phyloP scores from a whole-genome alignment of 139 green algal genomes.

The Cymbomonas tetramitiformis region DNA sequence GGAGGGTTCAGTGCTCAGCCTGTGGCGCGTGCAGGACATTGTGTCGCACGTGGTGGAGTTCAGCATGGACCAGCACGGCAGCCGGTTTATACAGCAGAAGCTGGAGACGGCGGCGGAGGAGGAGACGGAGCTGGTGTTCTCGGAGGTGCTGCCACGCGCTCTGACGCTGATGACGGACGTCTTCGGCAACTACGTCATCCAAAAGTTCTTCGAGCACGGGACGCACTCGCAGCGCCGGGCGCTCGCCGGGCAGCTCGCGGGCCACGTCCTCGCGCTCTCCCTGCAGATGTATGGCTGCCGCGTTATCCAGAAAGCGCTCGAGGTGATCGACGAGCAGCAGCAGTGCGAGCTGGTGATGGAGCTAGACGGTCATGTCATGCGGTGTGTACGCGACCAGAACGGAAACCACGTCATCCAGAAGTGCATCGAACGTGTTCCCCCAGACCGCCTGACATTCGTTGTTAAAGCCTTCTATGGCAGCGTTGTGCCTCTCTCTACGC shows the following conservation, averaged over 20 bases:
- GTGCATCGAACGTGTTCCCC: slow-evolving; percentile 69
- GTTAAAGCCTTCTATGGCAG: slow-evolving; percentile 53
- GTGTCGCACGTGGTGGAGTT: slow-evolving; percentile 52
- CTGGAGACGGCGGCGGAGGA: slow-evolving; percentile 37
- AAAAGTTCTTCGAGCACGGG: slow-evolving; percentile 64
- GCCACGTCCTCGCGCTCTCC: slow-evolving; percentile 41
- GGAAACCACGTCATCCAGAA: slow-evolving; percentile 93
- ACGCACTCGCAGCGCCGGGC: slow-evolving; percentile 8
- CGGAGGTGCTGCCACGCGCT: slow-evolving; percentile 41
- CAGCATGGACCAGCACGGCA: slow-evolving; percentile 71
- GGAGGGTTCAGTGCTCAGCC: too few species aligned
- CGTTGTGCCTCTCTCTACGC: slow-evolving; percentile 50
- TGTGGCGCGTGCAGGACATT: too few species aligned
- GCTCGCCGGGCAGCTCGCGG: slow-evolving; percentile 30
- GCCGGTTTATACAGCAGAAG: slow-evolving; percentile 81
- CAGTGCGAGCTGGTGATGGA: slow-evolving; percentile 37
- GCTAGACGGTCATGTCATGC: slow-evolving; percentile 53
- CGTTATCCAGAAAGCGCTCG: slow-evolving; percentile 79
- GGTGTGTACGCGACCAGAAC: slow-evolving; percentile 75
- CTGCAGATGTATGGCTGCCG: slow-evolving; percentile 85
- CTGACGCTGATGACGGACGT: slow-evolving; percentile 72
- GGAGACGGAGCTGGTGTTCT: slow-evolving; percentile 45
- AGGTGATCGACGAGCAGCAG: slow-evolving; percentile 26
- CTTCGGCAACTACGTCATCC: slow-evolving; percentile 79
- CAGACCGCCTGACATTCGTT: slow-evolving; percentile 43